phyloP scores from a whole-genome alignment of 2,329 filamentous ascomycete genomes.

The Purpureocillium lavendulum region DNA sequence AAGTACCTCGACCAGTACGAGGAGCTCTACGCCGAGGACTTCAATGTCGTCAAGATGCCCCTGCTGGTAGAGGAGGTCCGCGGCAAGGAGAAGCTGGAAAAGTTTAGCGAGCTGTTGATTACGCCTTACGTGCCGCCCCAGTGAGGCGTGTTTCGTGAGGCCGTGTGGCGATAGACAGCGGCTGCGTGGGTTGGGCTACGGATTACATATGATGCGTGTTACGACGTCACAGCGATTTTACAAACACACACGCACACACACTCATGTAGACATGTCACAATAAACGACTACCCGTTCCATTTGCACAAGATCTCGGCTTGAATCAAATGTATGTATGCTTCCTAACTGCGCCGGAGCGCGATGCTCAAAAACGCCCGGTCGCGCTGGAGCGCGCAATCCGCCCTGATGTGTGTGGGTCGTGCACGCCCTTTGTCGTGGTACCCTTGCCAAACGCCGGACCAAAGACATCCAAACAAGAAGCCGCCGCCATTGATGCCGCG shows the following conservation, averaged over 20 bases:
- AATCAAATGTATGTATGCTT: too few relatives aligned
- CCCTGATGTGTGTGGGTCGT: too few relatives aligned
- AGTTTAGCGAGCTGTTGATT: slow-evolving; percentile 79
- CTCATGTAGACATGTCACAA: not conserved
- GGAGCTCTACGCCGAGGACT: slow-evolving; percentile 90
- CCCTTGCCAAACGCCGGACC: too few relatives aligned
- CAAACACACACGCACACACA: too few relatives aligned
- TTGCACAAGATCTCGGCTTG: too few relatives aligned
- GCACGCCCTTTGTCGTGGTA: too few relatives aligned
- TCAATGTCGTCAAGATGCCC: slow-evolving; percentile 98
- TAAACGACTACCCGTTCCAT: not conserved
- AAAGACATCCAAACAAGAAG: too few relatives aligned
- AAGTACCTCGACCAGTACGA: slow-evolving; percentile 99
- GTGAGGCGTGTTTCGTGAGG: slow-evolving; percentile 16
- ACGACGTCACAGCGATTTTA: too few relatives aligned
- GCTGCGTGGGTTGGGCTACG: not conserved
- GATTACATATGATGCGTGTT: not conserved
- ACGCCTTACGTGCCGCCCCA: slow-evolving; percentile 64
- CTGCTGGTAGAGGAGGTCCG: slow-evolving; percentile 90
- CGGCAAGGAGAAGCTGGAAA: slow-evolving; percentile 88
- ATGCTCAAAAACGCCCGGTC: too few relatives aligned
- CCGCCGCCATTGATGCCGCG: too few relatives aligned
- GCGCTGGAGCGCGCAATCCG: too few relatives aligned
- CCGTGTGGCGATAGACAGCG: slow-evolving; percentile 4
- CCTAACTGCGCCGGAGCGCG: too few relatives aligned